Conservation (phyloP, 2,329 filamentous ascomycete species). For the Pestalotiopsis sp. region DNA sequence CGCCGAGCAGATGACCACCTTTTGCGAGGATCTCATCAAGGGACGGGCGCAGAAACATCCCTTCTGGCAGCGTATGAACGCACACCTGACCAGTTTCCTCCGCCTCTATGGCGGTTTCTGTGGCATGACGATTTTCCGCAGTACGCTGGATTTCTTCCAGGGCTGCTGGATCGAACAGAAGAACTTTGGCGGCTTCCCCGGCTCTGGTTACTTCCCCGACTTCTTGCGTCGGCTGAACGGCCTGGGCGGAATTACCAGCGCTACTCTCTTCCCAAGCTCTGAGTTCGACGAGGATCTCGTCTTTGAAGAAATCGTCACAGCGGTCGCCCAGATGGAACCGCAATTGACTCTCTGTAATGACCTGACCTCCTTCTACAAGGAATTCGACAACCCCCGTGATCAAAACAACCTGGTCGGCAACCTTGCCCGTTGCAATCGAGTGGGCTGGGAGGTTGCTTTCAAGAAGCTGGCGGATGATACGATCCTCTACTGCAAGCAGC, state of each 20-base stretch:
- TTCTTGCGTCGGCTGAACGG: slow-evolving; percentile 24
- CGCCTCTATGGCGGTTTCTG: slow-evolving; percentile 20
- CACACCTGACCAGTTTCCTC: slow-evolving; percentile 19
- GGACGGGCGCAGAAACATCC: slow-evolving; percentile 17
- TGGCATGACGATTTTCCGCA: slow-evolving; percentile 19
- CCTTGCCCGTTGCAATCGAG: slow-evolving; percentile 14
- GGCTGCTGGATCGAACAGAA: slow-evolving; percentile 25
- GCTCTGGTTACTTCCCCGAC: slow-evolving; percentile 19
- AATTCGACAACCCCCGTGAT: slow-evolving; percentile 20
- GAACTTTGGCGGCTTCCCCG: slow-evolving; percentile 20
- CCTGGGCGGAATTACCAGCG: slow-evolving; percentile 15
- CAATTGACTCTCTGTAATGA: slow-evolving; percentile 23
- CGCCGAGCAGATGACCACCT: slow-evolving; percentile 17
- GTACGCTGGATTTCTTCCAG: slow-evolving; percentile 17
- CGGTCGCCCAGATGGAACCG: slow-evolving; percentile 21
- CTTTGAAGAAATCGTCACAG: slow-evolving; percentile 19
- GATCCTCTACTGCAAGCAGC: slow-evolving; percentile 16
- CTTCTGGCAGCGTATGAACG: slow-evolving; percentile 20
- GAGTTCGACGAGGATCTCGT: slow-evolving; percentile 17
- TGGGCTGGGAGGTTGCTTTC: slow-evolving; percentile 16
- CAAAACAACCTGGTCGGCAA: slow-evolving; percentile 22
- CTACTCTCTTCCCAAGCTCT: background rate
- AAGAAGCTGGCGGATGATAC: slow-evolving; percentile 20
- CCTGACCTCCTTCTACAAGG: slow-evolving; percentile 24
- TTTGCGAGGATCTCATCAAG: slow-evolving; percentile 18